Conservation (phyloP, 2,329 filamentous ascomycete genomes). For the Verticillium longisporum region DNA sequence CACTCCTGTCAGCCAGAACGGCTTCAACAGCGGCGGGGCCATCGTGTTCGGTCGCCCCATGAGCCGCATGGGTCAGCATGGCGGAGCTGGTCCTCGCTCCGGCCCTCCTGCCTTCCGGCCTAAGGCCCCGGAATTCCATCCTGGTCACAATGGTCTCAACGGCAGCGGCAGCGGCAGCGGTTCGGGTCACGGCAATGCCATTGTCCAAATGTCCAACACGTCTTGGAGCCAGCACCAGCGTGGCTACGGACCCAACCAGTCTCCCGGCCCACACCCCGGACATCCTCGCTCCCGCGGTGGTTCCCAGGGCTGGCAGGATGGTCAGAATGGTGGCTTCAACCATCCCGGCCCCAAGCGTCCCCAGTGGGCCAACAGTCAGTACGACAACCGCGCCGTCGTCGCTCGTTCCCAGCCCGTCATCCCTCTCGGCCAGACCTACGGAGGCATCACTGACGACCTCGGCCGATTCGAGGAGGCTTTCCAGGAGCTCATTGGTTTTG, state of each 20-base stretch:
- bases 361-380: background rate
- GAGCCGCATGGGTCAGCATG: conserved; percentile 7
- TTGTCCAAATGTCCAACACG: conserved; percentile 5
- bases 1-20: background rate
- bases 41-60: conserved; percentile 3
- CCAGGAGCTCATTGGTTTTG: conserved; percentile 9
- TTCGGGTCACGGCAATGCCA: background rate
- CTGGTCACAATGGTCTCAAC: conserved; percentile 14
- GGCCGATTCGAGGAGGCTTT: conserved; percentile 3
- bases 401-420: conserved; percentile 1
- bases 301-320: background rate
- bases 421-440: conserved; percentile 2
- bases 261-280: background rate
- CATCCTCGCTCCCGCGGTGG: background rate
- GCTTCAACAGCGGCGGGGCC: background rate
- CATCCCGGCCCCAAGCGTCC: background rate
- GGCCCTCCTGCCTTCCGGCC: conserved; percentile 18
- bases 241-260: background rate
- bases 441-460: conserved; percentile 1
- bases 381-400: conserved; percentile 1
- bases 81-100: conserved; percentile 5
- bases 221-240: conserved; percentile 12
- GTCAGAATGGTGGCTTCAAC: conserved; percentile 3
- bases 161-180: background rate
- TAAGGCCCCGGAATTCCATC: conserved; percentile 25